These are phyloP conservation scores for Nelumbo lutea DNA, from an alignment of 164 flowering plant genomes.

Conservation along the genomic window DNA sequence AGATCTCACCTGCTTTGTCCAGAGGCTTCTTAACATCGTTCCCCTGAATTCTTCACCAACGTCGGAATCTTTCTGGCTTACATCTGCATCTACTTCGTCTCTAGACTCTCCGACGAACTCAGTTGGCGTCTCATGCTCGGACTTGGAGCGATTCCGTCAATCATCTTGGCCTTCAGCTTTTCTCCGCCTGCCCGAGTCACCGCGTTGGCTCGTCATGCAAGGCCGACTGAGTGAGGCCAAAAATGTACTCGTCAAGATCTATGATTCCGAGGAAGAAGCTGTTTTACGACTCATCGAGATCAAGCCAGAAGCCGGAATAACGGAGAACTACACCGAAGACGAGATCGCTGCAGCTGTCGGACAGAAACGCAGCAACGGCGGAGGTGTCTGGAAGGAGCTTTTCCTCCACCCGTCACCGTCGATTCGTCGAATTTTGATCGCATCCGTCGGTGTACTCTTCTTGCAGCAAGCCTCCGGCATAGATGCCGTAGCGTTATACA, in stretches of 20 bases:
- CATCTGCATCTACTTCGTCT: slow-evolving; percentile 23
- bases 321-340: slow-evolving; percentile 22
- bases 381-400: slow-evolving; percentile 37
- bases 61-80: slow-evolving; percentile 25
- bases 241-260: slow-evolving; percentile 24
- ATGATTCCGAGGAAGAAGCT: slow-evolving; percentile 25
- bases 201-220: slow-evolving; percentile 42
- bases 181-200: slow-evolving; percentile 41
- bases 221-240: slow-evolving; percentile 35
- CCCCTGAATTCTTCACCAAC: slow-evolving; percentile 29
- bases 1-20: slow-evolving; percentile 16
- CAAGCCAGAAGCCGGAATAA: slow-evolving; percentile 30
- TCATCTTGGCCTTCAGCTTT: slow-evolving; percentile 17
- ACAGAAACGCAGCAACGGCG: slow-evolving; percentile 20
- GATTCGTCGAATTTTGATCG: slow-evolving; percentile 24
- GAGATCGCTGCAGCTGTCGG: slow-evolving; percentile 5
- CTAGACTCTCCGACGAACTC: slow-evolving; percentile 12
- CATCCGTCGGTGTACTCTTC: slow-evolving; percentile 31
- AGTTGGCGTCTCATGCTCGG: slow-evolving; percentile 34
- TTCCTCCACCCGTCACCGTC: slow-evolving; percentile 27
- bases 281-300: slow-evolving; percentile 24
- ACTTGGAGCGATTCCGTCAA: slow-evolving; percentile 17
- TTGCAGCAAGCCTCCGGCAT: slow-evolving; percentile 36
- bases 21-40: slow-evolving; percentile 22
- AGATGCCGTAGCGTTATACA: slow-evolving; percentile 33